Evolutionary conservation across 495 filamentous ascomycete genomes (phyloP), one percentile per base, ranked within the genome.

Genomic region (Penicillium canariense): DNA sequence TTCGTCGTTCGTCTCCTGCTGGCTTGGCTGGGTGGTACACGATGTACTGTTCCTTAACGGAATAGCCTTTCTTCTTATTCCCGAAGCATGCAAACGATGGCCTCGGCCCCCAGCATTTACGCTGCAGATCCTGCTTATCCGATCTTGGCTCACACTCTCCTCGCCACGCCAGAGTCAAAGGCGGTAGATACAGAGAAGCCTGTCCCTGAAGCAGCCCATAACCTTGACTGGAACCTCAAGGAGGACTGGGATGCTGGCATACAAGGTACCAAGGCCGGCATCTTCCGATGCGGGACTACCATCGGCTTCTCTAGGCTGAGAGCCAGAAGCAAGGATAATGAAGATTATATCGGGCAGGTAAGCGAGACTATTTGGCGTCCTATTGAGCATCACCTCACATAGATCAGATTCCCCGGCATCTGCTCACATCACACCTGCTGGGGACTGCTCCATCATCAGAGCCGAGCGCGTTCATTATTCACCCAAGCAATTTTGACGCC

Each of bases 401-500:
- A 25, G 31, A 5, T 14, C 44, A 67, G 64, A 51, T 67, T 18
- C 59, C 53, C 18, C 60, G 56, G 6, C 36, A 46, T 20, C 59
- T 64, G 6, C 50, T 63, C 26, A 52, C 35, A 27, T 53, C 26
- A 1, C 45, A 59, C 43, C 42, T 67, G 5, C 50, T 53, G 25
- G 43, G 20, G 3, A 40, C 12, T 7, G 1, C 32, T 1, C 38
- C 59, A 44, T 53, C 39, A 50, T 44, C 54, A 31, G 39, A 58
- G 30, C 54, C 66, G 47, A 66, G 49, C 34, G 59, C 65, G 17
- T 77, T 69, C 59, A 76, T 78, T 28, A 72, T 78, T 43, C 88
- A 96, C 69, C 91, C 89, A 1, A 84, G 84, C 27, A 93, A 89
- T 65, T 89, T 87, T n/a, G 83, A 89, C 36, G 90, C 87, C 3